These are phyloP conservation scores for Excoecaria cochinchinensis DNA, from an alignment of 345 rosid species.

Conservation along the genomic window DNA sequence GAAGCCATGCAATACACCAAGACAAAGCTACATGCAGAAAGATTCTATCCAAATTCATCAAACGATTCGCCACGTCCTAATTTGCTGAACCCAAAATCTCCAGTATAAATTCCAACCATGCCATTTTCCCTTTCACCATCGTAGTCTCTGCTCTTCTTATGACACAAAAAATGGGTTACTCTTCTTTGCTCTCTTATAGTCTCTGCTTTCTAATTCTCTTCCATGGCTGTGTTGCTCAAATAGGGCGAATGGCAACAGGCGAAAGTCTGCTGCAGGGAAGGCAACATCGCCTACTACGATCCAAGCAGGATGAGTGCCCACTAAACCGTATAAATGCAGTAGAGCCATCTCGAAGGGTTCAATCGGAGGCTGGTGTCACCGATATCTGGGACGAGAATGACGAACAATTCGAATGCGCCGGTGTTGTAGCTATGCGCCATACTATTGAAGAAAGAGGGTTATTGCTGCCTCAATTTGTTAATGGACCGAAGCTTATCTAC, in stretches of 20 bases:
- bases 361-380: conserved; percentile 42
- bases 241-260: conserved; percentile 1
- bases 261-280: not conserved
- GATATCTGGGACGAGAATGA: conserved; percentile 45
- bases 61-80: not conserved
- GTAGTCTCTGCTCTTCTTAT: not conserved
- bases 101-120: not conserved
- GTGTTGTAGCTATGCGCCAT: conserved; percentile 41
- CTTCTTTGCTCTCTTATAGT: not conserved
- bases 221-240: conserved; percentile 7
- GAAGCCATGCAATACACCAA: not conserved
- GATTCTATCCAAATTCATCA: not conserved
- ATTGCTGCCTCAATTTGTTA: conserved; percentile 41
- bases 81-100: not conserved
- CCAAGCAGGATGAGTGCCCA: conserved; percentile 29
- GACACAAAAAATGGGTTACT: not conserved
- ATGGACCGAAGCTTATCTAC: conserved; percentile 39
- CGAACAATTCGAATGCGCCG: conserved; percentile 44
- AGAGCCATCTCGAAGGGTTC: conserved; percentile 29
- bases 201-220: conserved; percentile 14
- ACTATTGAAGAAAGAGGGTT: conserved; percentile 33
- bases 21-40: conserved; percentile 11
- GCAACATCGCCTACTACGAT: conserved; percentile 21
- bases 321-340: conserved; percentile 30
- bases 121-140: not conserved